Evolutionary conservation across 176 grass and related monocot species (phyloP), one percentile per base, ranked within the genome.

Genomic region (Phyllostachys edulis): DNA sequence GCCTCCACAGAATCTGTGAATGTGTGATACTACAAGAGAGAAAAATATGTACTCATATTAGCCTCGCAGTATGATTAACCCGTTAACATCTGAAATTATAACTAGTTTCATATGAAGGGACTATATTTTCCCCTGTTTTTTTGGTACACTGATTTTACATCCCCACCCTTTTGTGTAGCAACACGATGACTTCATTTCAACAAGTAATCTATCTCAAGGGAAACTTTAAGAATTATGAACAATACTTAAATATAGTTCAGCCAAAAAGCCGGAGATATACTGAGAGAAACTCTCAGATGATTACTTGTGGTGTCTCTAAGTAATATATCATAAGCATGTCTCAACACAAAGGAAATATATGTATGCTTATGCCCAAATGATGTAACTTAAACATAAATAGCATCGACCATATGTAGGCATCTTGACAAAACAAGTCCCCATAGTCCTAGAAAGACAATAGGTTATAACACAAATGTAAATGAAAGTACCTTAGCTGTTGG

Each of bases 401-500:
- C 3, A 26, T 34, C 41, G 51, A 73, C 61, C 44, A 63, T 44
- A 51, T 45, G 52, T 34, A 51, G 50, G 9, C 44, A 66, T 63
- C 71, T 29, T 36, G 1, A 38, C 0, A 7, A 49, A 84, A 46
- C 26, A 82, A 82, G 29, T 44, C 0, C 11, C 18, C 12, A 6
- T 57, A 65, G 0, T 39, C 36, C 29, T 36, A 77, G 82, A 18
- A 72, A 45, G 32, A 26, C 3, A 52, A 40, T 18, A 81, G 23
- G 15, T 21, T 21, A 26, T 45, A 59, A 80, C 15, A 63, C 20
- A 61, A 81, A 77, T 27, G 45, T n/a, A 89, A 54, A 32, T 75
- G 11, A 57, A 66, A 51, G 4, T 85, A 95, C 90, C 85, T 93
- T 90, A 51, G 95, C 95, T 65, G 95, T 98, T 1, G 91, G 95